Conservation (phyloP, 2,329 filamentous ascomycete species). For the Colletotrichum tofieldiae region DNA sequence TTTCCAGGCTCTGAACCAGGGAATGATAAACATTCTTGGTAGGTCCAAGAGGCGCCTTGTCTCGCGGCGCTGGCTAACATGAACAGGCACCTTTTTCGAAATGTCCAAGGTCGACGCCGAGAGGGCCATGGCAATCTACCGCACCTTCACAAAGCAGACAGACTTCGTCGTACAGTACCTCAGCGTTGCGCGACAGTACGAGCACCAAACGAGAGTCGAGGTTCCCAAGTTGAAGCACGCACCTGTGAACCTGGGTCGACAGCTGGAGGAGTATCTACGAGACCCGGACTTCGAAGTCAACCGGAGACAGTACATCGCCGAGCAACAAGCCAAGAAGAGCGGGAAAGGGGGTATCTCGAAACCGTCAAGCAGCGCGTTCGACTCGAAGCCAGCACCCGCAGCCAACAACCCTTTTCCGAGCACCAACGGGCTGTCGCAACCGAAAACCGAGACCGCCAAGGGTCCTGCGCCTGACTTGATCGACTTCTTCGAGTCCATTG, state of each 20-base stretch:
- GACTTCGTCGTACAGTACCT: conserved; percentile 94
- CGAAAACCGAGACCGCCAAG: conserved; percentile 68
- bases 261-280: conserved; percentile 93
- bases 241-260: conserved; percentile 89
- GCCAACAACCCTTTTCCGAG: conserved; percentile 62
- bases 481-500: conserved; percentile 95
- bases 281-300: conserved; percentile 97
- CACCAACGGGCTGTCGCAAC: conserved; percentile 53
- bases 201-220: conserved; percentile 92
- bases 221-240: conserved; percentile 98
- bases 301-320: conserved; percentile 89
- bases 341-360: conserved; percentile 52
- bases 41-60: conserved; percentile 51
- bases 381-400: conserved; percentile 56
- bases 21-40: conserved; percentile 97
- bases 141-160: conserved; percentile 91
- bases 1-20: conserved; percentile 97
- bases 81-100: conserved; percentile 93
- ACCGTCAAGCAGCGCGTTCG: conserved; percentile 50
- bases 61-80: conserved; percentile 25
- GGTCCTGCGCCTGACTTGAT: conserved; percentile 85
- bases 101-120: conserved; percentile 97
- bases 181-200: conserved; percentile 87
- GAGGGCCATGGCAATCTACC: conserved; percentile 91
- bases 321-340: conserved; percentile 81